phyloP scores from a whole-genome alignment of 345 rosid genomes.

The Corymbia maculata region DNA sequence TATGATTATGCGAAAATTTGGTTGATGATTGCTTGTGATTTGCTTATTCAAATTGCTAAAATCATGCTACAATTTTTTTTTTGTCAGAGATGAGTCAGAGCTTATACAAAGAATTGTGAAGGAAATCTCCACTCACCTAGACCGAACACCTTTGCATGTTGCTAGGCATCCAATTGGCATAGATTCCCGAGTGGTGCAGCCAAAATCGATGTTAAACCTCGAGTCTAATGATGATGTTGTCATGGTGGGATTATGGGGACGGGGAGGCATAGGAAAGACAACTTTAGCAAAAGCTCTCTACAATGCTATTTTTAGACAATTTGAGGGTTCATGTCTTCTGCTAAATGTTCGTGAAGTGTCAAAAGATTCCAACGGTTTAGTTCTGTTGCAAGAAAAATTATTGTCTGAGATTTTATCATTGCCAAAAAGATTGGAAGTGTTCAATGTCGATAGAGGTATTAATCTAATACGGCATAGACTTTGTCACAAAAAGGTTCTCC shows the following conservation, averaged over 20 bases:
- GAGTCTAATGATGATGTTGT: fast-evolving
- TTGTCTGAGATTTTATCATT: fast-evolving
- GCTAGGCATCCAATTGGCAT: background rate
- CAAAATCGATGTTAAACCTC: background rate
- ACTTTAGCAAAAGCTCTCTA: background rate
- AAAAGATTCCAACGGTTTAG: background rate
- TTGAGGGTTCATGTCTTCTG: fast-evolving
- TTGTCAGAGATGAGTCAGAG: background rate
- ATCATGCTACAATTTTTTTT: background rate
- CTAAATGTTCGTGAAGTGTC: background rate
- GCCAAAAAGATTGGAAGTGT: fast-evolving
- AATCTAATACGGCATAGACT: background rate
- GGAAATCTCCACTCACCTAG: fast-evolving
- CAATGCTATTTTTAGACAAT: background rate
- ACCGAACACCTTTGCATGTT: background rate
- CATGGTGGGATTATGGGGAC: background rate
- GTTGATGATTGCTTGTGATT: fast-evolving
- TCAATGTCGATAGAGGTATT: fast-evolving
- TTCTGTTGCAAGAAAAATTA: background rate
- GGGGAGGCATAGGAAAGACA: background rate
- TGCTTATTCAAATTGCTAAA: background rate
- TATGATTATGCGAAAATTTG: background rate
- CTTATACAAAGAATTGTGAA: background rate
- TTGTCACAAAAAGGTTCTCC: background rate
- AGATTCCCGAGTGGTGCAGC: fast-evolving